A percentile compares a stretch with the other conserved stretches of the same genome.
Evolutionary conservation across 306 rosid species (phyloP).

Genomic region (Castanopsis chinensis): DNA sequence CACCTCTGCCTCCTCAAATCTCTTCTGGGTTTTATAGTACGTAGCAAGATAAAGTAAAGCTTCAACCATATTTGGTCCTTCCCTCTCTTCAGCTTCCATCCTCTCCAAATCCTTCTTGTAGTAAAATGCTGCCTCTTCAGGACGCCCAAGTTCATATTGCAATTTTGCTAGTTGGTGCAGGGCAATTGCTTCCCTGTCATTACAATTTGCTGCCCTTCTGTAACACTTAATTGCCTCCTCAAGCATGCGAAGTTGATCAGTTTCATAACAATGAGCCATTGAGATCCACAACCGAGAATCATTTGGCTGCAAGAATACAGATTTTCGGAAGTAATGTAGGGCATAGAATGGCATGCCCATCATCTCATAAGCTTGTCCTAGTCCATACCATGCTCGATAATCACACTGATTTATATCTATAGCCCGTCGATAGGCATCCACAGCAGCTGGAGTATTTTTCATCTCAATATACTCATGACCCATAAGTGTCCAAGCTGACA

Average conservation of each 20-base stretch:
- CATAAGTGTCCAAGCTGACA: slow-evolving; percentile 98
- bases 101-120: slow-evolving; percentile 91
- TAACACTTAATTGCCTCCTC: slow-evolving; percentile 92
- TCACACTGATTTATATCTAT: slow-evolving; percentile 82
- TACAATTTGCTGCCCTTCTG: slow-evolving; percentile 76
- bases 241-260: slow-evolving; percentile 82
- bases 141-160: slow-evolving; percentile 59
- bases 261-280: slow-evolving; percentile 91
- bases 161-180: slow-evolving; percentile 82
- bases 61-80: slow-evolving; percentile 95
- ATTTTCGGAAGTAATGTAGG: slow-evolving; percentile 86
- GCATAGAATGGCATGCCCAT: slow-evolving; percentile 96
- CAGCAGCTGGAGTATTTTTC: slow-evolving; percentile 98
- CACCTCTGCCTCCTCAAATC: slow-evolving; percentile 86
- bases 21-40: slow-evolving; percentile 50
- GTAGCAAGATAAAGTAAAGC: slow-evolving; percentile 77
- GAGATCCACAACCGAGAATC: slow-evolving; percentile 98
- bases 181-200: slow-evolving; percentile 94
- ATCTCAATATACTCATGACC: slow-evolving; percentile 98
- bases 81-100: slow-evolving; percentile 96
- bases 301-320: slow-evolving; percentile 87
- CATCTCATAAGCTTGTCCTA: slow-evolving; percentile 99
- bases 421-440: slow-evolving; percentile 96
- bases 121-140: slow-evolving; percentile 89
- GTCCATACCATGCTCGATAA: slow-evolving; percentile 99